Evolutionary conservation across 768 basidiomycete genomes (phyloP).

Genomic region (Rhodotorula sphaerocarpa): DNA sequence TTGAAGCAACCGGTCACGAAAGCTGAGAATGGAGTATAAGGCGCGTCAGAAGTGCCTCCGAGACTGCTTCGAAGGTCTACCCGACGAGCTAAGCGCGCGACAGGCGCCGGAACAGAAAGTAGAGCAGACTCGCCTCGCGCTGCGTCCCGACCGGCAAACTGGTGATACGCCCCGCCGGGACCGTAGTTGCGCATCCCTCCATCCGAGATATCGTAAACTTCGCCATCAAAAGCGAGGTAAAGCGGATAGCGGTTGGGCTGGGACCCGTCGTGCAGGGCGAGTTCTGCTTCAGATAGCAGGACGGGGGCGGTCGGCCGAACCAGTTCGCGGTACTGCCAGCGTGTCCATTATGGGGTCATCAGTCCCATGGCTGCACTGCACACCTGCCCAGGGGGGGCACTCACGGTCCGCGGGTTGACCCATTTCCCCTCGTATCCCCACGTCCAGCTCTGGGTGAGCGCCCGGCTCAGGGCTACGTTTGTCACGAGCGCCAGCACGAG

Average conservation of each 20-base stretch:
- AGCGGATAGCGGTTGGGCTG: constrained; percentile 55
- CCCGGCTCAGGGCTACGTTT: constrained; percentile 57
- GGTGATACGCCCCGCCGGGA: constrained; percentile 59
- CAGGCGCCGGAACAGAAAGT: too few species aligned
- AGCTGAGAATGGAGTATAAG: too few species aligned
- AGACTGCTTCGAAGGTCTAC: too few species aligned
- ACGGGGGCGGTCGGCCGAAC: constrained; percentile 35
- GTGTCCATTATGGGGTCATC: neutral
- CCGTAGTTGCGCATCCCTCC: constrained; percentile 64
- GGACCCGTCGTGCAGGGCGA: constrained; percentile 65
- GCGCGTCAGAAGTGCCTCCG: too few species aligned
- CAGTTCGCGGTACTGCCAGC: constrained; percentile 27
- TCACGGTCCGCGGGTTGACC: constrained; percentile 46
- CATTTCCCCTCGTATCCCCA: constrained; percentile 74
- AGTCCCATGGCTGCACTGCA: neutral
- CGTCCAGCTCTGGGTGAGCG: constrained; percentile 73
- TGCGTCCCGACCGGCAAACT: constrained; percentile 54
- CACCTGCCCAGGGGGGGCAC: neutral
- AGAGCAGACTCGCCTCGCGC: constrained; percentile 10
- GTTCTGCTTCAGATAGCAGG: constrained; percentile 59
- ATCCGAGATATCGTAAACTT: constrained; percentile 80
- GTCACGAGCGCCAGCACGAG: constrained; percentile 10
- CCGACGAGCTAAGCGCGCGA: too few species aligned
- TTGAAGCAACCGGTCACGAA: constrained; percentile 92
- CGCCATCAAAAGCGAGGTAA: constrained; percentile 84